Conservation (phyloP, 2,329 filamentous ascomycete species). For the Aspergillus luchuensis region DNA sequence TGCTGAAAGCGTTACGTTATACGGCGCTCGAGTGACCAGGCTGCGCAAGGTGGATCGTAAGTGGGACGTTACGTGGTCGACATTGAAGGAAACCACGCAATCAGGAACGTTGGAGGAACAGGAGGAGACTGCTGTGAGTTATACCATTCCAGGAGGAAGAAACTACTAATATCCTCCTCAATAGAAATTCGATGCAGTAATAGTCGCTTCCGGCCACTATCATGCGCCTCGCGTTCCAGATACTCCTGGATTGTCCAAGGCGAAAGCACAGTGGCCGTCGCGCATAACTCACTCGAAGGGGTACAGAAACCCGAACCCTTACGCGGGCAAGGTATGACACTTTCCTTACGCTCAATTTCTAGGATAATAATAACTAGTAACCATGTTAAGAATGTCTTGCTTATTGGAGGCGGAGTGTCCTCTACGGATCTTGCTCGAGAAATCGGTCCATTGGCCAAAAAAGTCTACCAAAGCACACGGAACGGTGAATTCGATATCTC, state of each 20-base stretch:
- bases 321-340: conserved; percentile 56
- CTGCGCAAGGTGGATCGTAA: conserved; percentile 48
- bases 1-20: conserved; percentile 54
- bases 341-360: neutral
- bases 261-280: conserved; percentile 50
- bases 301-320: conserved; percentile 50
- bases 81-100: conserved; percentile 33
- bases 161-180: neutral
- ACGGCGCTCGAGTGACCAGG: conserved; percentile 62
- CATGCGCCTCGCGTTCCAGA: conserved; percentile 54
- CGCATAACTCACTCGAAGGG: conserved; percentile 55
- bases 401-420: conserved; percentile 60
- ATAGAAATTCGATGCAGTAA: conserved; percentile 51
- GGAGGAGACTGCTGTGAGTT: conserved; percentile 16
- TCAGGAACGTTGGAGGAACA: conserved; percentile 6
- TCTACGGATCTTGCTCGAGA: conserved; percentile 58
- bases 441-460: conserved; percentile 48
- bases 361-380: neutral
- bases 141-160: too few species aligned
- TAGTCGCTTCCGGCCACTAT: conserved; percentile 60
- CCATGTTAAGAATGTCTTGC: conserved; percentile 51
- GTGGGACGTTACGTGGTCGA: conserved; percentile 58
- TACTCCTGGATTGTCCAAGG: conserved; percentile 50
- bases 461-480: conserved; percentile 59
- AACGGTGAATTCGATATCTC: conserved; percentile 64